These are phyloP conservation scores for Ehretia macrophylla DNA, from an alignment of 257 asterid species.

Conservation along the genomic window DNA sequence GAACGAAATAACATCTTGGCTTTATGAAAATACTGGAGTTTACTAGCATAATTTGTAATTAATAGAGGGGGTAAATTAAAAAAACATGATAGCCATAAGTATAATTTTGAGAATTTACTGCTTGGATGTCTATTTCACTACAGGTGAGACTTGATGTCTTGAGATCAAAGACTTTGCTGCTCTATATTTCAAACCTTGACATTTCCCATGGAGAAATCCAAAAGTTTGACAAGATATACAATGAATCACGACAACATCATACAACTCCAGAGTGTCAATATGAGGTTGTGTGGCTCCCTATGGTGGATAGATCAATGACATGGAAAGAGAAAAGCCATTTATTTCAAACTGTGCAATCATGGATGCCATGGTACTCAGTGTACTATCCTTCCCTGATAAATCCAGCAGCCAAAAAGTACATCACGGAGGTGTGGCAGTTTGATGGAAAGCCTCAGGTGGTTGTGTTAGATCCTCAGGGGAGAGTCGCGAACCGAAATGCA, in stretches of 20 bases:
- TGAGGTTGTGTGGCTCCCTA: constrained; percentile 19
- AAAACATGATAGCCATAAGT: too few relatives aligned
- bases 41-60: too few relatives aligned
- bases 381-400: constrained; percentile 7
- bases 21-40: too few relatives aligned
- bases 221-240: constrained; percentile 2
- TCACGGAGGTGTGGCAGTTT: constrained; percentile 14
- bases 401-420: constrained; percentile 4
- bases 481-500: constrained; percentile 10
- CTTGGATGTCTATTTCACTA: neutral
- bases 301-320: constrained; percentile 1
- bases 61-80: too few relatives aligned
- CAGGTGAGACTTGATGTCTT: constrained; percentile 7
- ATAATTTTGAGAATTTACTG: neutral
- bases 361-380: constrained; percentile 19
- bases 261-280: constrained; percentile 7
- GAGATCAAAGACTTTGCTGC: constrained; percentile 4
- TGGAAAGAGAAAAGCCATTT: constrained; percentile 1
- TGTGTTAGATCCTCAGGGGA: constrained; percentile 19
- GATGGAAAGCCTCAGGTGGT: constrained; percentile 13
- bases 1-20: neutral
- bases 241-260: neutral
- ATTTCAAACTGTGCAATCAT: constrained; percentile 1
- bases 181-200: constrained; percentile 17
- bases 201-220: neutral